These are phyloP conservation scores for Golubevia pallescens DNA, from an alignment of 1,284 basidiomycete species.

Conservation along the genomic window DNA sequence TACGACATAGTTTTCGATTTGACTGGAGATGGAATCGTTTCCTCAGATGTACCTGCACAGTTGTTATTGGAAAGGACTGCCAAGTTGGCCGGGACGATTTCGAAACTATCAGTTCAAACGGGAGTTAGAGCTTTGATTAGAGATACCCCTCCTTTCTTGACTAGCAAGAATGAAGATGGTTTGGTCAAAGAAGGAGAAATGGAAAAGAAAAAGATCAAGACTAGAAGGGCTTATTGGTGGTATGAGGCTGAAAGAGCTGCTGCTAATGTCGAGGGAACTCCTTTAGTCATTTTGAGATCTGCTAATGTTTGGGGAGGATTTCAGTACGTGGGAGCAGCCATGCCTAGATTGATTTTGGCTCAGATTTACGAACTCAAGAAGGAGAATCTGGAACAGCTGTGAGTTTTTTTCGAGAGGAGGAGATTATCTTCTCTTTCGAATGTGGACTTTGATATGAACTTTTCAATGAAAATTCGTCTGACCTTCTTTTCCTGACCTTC, in stretches of 20 bases:
- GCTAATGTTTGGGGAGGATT: constrained; percentile 36
- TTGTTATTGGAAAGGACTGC: constrained; percentile 33
- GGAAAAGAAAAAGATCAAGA: constrained; percentile 11
- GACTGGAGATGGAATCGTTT: constrained; percentile 33
- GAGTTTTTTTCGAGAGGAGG: not conserved
- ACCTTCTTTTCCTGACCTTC: not conserved
- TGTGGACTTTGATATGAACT: constrained; percentile 23
- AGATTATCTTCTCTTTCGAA: too few species aligned
- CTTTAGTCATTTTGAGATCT: constrained; percentile 31
- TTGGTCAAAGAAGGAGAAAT: constrained; percentile 15
- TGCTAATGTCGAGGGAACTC: constrained; percentile 23
- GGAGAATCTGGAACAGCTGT: not conserved
- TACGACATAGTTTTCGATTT: constrained; percentile 45
- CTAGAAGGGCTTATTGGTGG: constrained; percentile 29
- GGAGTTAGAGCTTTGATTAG: constrained; percentile 35
- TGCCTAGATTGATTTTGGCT: not conserved
- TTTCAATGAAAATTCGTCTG: constrained; percentile 25
- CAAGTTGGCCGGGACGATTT: constrained; percentile 28
- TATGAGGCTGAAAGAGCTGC: constrained; percentile 42
- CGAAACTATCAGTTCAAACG: constrained; percentile 16
- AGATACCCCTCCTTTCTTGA: constrained; percentile 31
- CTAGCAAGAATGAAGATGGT: constrained; percentile 24
- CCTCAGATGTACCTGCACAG: constrained; percentile 22
- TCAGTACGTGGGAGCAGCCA: constrained; percentile 17
- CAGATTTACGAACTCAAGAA: not conserved